Evolutionary conservation across 2,329 filamentous ascomycete genomes (phyloP).

Genomic region (Diaporthe ilicicola): DNA sequence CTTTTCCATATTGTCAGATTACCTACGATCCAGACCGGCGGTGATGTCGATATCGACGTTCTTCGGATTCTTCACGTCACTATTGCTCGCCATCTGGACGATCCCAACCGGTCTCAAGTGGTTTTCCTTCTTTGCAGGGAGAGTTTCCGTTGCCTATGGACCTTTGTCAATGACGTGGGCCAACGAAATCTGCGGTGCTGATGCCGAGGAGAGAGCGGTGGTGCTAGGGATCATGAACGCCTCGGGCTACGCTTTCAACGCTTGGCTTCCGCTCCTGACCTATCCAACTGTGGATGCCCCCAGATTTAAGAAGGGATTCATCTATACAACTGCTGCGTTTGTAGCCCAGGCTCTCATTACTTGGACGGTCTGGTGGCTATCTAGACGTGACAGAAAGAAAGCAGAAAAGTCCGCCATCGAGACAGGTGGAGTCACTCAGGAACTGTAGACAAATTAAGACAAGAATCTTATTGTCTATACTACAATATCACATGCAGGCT

Average conservation of each 20-base stretch:
- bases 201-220: constrained; percentile 57
- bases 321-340: constrained; percentile 29
- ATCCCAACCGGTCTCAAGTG: constrained; percentile 35
- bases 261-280: constrained; percentile 51
- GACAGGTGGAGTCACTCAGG: not conserved
- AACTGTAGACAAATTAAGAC: not conserved
- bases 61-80: constrained; percentile 31
- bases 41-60: constrained; percentile 32
- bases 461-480: not conserved
- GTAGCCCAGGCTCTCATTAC: constrained; percentile 30
- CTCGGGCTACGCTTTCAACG: constrained; percentile 52
- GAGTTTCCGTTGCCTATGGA: constrained; percentile 26
- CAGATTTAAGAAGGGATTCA: constrained; percentile 49
- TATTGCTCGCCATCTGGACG: constrained; percentile 31
- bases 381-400: constrained; percentile 12
- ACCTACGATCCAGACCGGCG: constrained; percentile 46
- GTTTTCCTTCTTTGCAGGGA: constrained; percentile 30
- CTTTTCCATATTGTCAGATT: constrained; percentile 63
- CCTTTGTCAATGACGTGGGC: constrained; percentile 51
- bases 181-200: constrained; percentile 54
- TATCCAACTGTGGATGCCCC: constrained; percentile 48
- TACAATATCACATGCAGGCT: not conserved
- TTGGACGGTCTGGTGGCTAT: constrained; percentile 29
- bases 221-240: constrained; percentile 59
- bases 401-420: constrained; percentile 36